A percentile compares a stretch with the other conserved stretches of the same genome.
Conservation (phyloP, 768 basidiomycete species). For the Xerocomus brunneocitrinus region DNA sequence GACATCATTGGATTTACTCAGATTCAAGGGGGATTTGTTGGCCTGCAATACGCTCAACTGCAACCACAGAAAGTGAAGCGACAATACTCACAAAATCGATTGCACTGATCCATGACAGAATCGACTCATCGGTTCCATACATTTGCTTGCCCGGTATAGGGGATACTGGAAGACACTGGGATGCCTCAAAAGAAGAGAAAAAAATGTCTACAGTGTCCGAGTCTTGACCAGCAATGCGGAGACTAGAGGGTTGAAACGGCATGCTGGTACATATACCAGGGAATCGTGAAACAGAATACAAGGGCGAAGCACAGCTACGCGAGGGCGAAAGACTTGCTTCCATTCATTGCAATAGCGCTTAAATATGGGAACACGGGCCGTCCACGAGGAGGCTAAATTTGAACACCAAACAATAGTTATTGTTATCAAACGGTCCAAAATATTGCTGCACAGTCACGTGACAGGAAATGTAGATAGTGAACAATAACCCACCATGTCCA, state of each 20-base stretch:
- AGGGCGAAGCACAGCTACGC: slow-evolving; percentile 29
- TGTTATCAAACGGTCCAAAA: slow-evolving; percentile 10
- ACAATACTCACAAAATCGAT: slow-evolving; percentile 21
- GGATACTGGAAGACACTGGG: slow-evolving; percentile 2
- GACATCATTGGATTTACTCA: not conserved
- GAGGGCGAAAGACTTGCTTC: slow-evolving; percentile 1
- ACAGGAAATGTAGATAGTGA: not conserved
- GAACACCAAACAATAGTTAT: slow-evolving; percentile 27
- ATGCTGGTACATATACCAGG: slow-evolving; percentile 14
- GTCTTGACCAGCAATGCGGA: slow-evolving; percentile 29
- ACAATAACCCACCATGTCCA: slow-evolving; percentile 23
- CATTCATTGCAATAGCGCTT: slow-evolving; percentile 14
- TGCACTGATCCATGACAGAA: slow-evolving; percentile 26
- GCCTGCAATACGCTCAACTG: slow-evolving; percentile 11
- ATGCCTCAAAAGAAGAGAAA: slow-evolving; percentile 10
- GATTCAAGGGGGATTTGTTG: slow-evolving; percentile 6
- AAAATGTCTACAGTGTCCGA: slow-evolving; percentile 9
- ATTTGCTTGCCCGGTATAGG: slow-evolving; percentile 13
- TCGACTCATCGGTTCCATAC: slow-evolving; percentile 21
- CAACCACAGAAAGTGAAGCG: not conserved
- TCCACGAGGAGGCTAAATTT: slow-evolving; percentile 9
- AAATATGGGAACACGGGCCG: slow-evolving; percentile 7
- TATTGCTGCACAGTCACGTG: slow-evolving; percentile 22
- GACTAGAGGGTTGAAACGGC: slow-evolving; percentile 15
- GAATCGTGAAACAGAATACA: slow-evolving; percentile 9